phyloP scores from a whole-genome alignment of 2,329 filamentous ascomycete species.

The Aspergillus floridensis region DNA sequence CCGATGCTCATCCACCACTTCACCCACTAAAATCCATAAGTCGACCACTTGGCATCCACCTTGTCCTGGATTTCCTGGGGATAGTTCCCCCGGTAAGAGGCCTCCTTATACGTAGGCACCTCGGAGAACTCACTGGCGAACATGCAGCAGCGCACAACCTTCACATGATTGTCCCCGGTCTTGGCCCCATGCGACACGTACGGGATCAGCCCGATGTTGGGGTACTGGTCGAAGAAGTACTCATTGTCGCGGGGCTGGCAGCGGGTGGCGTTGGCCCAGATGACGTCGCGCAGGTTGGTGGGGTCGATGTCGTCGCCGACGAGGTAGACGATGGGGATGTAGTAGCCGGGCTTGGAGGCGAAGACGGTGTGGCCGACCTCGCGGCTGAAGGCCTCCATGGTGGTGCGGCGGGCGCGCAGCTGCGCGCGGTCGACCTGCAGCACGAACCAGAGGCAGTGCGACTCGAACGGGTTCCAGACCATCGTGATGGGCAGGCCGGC shows the following conservation, averaged over 20 bases:
- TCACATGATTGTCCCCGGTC: background rate
- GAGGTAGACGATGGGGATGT: constrained; percentile 44
- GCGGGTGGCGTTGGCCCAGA: constrained; percentile 51
- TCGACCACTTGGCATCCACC: background rate
- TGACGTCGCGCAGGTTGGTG: constrained; percentile 46
- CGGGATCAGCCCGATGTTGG: constrained; percentile 46
- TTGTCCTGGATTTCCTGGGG: background rate
- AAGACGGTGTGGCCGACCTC: constrained; percentile 45
- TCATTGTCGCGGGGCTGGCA: constrained; percentile 49
- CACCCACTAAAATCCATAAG: background rate
- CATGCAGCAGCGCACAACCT: background rate
- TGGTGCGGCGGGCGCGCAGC: constrained; percentile 56
- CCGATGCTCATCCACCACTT: too few species aligned
- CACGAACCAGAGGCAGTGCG: constrained; percentile 50
- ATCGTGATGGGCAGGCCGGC: constrained; percentile 46
- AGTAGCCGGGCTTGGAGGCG: constrained; percentile 42
- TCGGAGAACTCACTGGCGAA: background rate
- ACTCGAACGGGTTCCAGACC: constrained; percentile 46
- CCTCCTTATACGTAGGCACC: background rate
- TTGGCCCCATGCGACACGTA: constrained; percentile 47
- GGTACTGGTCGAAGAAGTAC: constrained; percentile 46
- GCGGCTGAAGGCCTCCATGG: constrained; percentile 37
- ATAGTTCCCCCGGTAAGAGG: background rate
- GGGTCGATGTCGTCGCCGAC: constrained; percentile 53
- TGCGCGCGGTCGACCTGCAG: constrained; percentile 58